A percentile compares a stretch with the other conserved stretches of the same genome.
These are phyloP conservation scores for Coemansia reversa DNA, from an alignment of 192 early-diverging fungal species.

Conservation along the genomic window DNA sequence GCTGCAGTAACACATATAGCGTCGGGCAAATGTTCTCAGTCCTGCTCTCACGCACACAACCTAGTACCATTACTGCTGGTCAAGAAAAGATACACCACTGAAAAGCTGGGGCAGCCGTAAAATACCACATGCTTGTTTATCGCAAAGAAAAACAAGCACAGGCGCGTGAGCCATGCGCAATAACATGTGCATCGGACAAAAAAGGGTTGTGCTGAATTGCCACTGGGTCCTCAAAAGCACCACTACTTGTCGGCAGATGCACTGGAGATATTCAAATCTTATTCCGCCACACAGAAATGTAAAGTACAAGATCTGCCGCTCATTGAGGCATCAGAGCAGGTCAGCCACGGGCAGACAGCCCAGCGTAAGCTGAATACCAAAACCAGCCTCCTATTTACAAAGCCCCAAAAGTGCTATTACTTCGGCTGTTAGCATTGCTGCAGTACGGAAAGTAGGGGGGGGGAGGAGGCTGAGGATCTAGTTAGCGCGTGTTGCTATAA, in stretches of 20 bases:
- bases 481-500: slow-evolving; percentile 12
- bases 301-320: background rate
- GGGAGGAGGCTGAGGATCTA: slow-evolving; percentile 9
- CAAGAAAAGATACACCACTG: background rate
- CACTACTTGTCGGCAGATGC: background rate
- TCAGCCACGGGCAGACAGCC: background rate
- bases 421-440: background rate
- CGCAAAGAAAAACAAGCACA: background rate
- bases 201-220: background rate
- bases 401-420: background rate
- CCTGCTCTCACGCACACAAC: background rate
- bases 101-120: background rate
- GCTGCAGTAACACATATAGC: background rate
- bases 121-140: background rate
- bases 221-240: background rate
- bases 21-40: background rate
- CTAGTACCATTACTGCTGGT: background rate
- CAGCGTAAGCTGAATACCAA: background rate
- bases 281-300: background rate
- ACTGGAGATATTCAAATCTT: background rate
- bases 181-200: background rate
- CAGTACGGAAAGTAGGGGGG: slow-evolving; percentile 13
- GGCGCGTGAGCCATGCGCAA: slow-evolving; percentile 1
- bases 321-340: background rate
- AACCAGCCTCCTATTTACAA: background rate